Percentiles rank a stretch among this genome's conserved stretches.
phyloP scores from a whole-genome alignment of 768 basidiomycete genomes.

The Leccinum ochraceum region DNA sequence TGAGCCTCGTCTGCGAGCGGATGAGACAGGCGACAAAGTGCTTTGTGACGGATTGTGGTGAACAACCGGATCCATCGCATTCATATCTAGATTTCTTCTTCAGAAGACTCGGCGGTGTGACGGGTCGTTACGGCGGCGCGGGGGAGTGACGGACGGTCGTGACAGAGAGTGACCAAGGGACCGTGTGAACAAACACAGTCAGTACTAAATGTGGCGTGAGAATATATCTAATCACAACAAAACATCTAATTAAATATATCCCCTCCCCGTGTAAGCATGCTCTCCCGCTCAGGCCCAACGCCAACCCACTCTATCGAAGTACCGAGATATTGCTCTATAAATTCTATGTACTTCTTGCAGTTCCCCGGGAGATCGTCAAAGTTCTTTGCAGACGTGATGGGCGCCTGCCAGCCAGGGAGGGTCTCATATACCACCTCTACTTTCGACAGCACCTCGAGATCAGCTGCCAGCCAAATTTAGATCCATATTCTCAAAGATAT shows the following conservation, averaged over 20 bases:
- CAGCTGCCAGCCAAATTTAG: slow-evolving; percentile 49
- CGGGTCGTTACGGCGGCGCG: slow-evolving; percentile 36
- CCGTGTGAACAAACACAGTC: slow-evolving; percentile 15
- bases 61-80: slow-evolving; percentile 36
- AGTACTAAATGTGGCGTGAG: slow-evolving; percentile 25
- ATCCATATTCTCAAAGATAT: neutral
- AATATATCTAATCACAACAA: slow-evolving; percentile 1
- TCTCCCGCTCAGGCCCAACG: slow-evolving; percentile 83
- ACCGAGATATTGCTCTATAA: slow-evolving; percentile 74
- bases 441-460: slow-evolving; percentile 75
- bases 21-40: slow-evolving; percentile 32
- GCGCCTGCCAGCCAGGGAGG: slow-evolving; percentile 87
- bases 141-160: slow-evolving; percentile 36
- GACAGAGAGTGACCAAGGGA: slow-evolving; percentile 33
- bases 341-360: slow-evolving; percentile 84
- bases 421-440: slow-evolving; percentile 89
- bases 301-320: slow-evolving; percentile 91
- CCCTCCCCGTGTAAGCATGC: slow-evolving; percentile 53
- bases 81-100: slow-evolving; percentile 22
- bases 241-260: slow-evolving; percentile 24
- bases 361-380: slow-evolving; percentile 81
- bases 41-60: slow-evolving; percentile 36
- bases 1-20: slow-evolving; percentile 51
- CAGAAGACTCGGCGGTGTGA: slow-evolving; percentile 30
- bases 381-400: slow-evolving; percentile 61